Evolutionary conservation across 805 yeast genomes (phyloP).

Genomic region (Torulaspora franciscae): DNA sequence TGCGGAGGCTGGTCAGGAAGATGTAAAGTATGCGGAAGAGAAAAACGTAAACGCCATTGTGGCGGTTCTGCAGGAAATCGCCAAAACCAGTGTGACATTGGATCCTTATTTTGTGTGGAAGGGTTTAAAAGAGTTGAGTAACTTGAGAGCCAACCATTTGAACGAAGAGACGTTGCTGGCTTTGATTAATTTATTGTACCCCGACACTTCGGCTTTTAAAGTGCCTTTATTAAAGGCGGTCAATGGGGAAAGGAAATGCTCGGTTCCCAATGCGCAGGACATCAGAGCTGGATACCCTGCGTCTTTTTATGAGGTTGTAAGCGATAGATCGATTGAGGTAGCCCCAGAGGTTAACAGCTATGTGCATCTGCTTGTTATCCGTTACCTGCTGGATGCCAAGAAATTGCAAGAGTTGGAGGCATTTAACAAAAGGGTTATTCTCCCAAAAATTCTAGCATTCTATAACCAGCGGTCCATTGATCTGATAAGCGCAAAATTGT

Average conservation of each 20-base stretch:
- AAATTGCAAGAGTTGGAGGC: constrained; percentile 45
- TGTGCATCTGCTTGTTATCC: constrained; percentile 71
- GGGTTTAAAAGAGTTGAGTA: constrained; percentile 76
- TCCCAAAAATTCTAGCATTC: constrained; percentile 45
- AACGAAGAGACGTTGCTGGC: constrained; percentile 49
- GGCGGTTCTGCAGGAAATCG: constrained; percentile 33
- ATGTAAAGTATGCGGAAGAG: constrained; percentile 33
- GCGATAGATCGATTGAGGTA: constrained; percentile 37
- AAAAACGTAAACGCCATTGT: constrained; percentile 33
- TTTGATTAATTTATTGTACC: constrained; percentile 53
- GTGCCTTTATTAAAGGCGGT: constrained; percentile 40
- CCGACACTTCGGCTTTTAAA: constrained; percentile 44
- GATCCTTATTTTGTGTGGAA: constrained; percentile 87
- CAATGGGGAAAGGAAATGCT: constrained; percentile 35
- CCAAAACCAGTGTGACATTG: constrained; percentile 60
- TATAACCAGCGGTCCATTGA: constrained; percentile 83
- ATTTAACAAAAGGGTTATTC: constrained; percentile 50
- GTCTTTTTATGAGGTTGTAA: constrained; percentile 29
- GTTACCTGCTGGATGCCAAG: constrained; percentile 62
- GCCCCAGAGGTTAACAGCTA: constrained; percentile 79
- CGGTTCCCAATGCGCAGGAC: constrained; percentile 36
- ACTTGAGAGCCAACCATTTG: constrained; percentile 57
- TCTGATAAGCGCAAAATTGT: constrained; percentile 78
- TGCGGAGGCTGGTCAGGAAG: constrained; percentile 25
- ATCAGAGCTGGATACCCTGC: constrained; percentile 33